phyloP scores from a whole-genome alignment of 352 stramenopile species.

The Nothophytophthora sp. region DNA sequence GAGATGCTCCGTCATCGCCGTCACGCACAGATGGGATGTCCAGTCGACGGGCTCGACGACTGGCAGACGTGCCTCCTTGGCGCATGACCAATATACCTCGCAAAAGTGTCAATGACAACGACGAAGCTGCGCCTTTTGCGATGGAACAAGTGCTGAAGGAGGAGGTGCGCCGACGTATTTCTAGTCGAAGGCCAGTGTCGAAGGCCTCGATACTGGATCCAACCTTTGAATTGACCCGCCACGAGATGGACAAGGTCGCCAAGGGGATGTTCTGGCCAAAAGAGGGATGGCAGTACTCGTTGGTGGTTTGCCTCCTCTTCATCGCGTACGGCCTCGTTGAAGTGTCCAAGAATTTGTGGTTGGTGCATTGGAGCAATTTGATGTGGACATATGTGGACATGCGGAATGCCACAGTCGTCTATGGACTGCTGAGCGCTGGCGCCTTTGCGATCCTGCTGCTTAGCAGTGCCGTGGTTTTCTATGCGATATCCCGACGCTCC shows the following conservation, averaged over 20 bases:
- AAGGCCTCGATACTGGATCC: slow-evolving; percentile 5
- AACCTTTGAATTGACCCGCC: slow-evolving; percentile 12
- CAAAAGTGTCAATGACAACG: slow-evolving; percentile 4
- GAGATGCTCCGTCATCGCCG: slow-evolving; percentile 2
- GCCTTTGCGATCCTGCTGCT: slow-evolving; percentile 26
- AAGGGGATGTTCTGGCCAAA: slow-evolving; percentile 27
- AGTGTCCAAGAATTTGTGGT: slow-evolving; percentile 36
- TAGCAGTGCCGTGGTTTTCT: slow-evolving; percentile 30
- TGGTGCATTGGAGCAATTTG: slow-evolving; percentile 41
- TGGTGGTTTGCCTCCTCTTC: slow-evolving; percentile 16
- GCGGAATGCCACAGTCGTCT: slow-evolving; percentile 29
- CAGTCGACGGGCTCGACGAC: slow-evolving; percentile 26
- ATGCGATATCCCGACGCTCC: slow-evolving; percentile 22
- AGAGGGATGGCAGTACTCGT: slow-evolving; percentile 7
- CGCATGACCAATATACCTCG: slow-evolving; percentile 1
- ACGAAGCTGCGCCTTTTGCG: slow-evolving; percentile 6
- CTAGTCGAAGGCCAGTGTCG: background rate
- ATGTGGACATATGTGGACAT: slow-evolving; percentile 19
- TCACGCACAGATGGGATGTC: background rate
- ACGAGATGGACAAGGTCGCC: slow-evolving; percentile 16
- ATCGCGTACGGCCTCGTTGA: slow-evolving; percentile 25
- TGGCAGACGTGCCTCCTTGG: slow-evolving; percentile 39
- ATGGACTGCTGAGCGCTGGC: slow-evolving; percentile 26
- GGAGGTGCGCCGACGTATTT: slow-evolving; percentile 10
- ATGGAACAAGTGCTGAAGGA: slow-evolving; percentile 9